Evolutionary conservation across 129 eudicot species (phyloP).

Genomic region (Pittosporum tobira): DNA sequence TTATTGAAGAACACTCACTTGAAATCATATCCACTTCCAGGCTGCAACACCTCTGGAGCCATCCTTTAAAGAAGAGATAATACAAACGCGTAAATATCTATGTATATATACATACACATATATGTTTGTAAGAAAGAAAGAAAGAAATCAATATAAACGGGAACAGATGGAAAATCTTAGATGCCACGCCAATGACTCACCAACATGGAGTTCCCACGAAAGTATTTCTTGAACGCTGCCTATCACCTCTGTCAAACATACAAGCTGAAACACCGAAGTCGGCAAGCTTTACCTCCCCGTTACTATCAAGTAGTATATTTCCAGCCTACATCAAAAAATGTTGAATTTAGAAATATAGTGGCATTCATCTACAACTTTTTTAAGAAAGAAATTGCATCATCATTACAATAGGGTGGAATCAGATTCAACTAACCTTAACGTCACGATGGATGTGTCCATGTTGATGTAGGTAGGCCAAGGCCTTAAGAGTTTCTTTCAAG

Average conservation of each 20-base stretch:
- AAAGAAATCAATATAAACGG: slow-evolving; percentile 5
- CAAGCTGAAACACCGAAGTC: slow-evolving; percentile 99
- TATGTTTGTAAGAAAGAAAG: background rate
- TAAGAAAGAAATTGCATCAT: background rate
- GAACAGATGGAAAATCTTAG: background rate
- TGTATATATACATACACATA: background rate
- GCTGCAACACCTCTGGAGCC: slow-evolving; percentile 99
- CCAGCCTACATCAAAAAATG: slow-evolving; percentile 67
- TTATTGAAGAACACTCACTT: slow-evolving; percentile 50
- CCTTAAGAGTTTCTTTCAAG: slow-evolving; percentile 87
- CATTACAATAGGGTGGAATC: slow-evolving; percentile 3
- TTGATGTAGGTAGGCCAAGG: slow-evolving; percentile 82
- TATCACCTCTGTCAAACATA: slow-evolving; percentile 97
- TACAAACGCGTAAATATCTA: background rate
- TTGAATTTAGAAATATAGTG: background rate
- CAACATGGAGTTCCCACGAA: slow-evolving; percentile 99
- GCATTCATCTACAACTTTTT: background rate
- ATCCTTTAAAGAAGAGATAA: slow-evolving; percentile 46
- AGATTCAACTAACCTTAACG: slow-evolving; percentile 53
- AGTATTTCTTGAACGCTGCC: slow-evolving; percentile 94
- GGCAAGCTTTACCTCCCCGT: slow-evolving; percentile 88
- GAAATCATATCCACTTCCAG: slow-evolving; percentile 91
- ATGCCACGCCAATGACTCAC: slow-evolving; percentile 23
- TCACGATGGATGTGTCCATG: slow-evolving; percentile 99
- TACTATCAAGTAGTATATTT: slow-evolving; percentile 81